Base-by-base conservation (phyloP, 495 filamentous ascomycete genomes). In the Penicillium canariense region DNA sequence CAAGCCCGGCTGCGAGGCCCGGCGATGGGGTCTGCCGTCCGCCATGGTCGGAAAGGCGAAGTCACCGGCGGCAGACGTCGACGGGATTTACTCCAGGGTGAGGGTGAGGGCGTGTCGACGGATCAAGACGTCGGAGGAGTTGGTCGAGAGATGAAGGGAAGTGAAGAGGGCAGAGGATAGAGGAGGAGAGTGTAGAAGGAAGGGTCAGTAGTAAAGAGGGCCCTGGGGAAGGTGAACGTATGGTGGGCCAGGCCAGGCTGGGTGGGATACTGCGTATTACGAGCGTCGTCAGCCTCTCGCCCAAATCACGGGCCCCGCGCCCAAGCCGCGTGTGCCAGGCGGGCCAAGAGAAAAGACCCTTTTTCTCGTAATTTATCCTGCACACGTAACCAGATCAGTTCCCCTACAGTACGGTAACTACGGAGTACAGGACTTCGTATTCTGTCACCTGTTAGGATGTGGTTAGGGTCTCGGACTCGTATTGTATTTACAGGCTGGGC, bases 201-300 rank as follows among this genome's bases (percentile, higher is more conserved):
- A 32, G 15, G 27, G 23, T 28, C 25, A 46, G 27, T 26, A 36
- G 45, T 31, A 42, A 34, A 49, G 39, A 56, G 36, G 25, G 43
- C 25, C 26, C 26, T 46, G 56, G 51, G 32, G 39, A 38, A 26
- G 53, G 50, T 28, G 52, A 58, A 47, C 47, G 55, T 49, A 61
- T 31, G 48, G 55, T 51, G 45, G 53, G 50, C 47, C 47, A 49
- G 42, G 43, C 17, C 45, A 20, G 42, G n/a, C 23, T 53, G 52
- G 38, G 48, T 22, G 52, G 36, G 55, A 48, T 40, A 48, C 36
- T 55, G 28, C 47, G 50, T 62, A 61, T 61, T 60, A 62, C 66
- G 67, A 72, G 72, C 74, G 74, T 77, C 74, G 74, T 77, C 74
- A 77, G 74, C 74, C 57, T 65, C 49, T 62, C 50, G 56, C 66